A percentile compares a stretch with the other conserved stretches of the same genome.
Evolutionary conservation across 202 grass and related monocot species (phyloP).

Genomic region (Setaria viridis): DNA sequence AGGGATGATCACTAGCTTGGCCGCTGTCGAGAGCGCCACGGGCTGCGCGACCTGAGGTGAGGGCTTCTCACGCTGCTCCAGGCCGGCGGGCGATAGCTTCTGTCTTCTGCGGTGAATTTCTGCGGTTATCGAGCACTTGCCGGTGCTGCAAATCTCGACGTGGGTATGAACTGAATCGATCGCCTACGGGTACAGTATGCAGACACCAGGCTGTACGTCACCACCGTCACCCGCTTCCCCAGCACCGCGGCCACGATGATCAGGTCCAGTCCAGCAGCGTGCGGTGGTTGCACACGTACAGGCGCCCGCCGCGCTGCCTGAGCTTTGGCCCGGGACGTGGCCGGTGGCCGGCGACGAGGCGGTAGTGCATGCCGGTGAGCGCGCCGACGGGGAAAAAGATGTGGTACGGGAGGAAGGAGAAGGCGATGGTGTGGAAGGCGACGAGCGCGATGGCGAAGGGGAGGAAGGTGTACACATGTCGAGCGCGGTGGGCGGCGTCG

Average conservation of each 20-base stretch:
- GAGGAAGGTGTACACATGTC: slow-evolving; percentile 66
- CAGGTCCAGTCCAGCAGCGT: slow-evolving; percentile 71
- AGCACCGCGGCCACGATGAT: slow-evolving; percentile 47
- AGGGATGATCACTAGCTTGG: too few species aligned
- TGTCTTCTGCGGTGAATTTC: too few species aligned
- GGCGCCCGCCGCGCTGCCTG: neutral
- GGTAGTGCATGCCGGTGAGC: slow-evolving; percentile 52
- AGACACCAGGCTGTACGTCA: slow-evolving; percentile 60
- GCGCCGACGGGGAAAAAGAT: slow-evolving; percentile 40
- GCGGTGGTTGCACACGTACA: slow-evolving; percentile 70
- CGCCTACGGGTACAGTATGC: too few species aligned
- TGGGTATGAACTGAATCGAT: too few species aligned
- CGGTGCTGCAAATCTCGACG: too few species aligned
- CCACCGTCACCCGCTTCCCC: slow-evolving; percentile 44
- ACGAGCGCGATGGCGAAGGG: slow-evolving; percentile 54
- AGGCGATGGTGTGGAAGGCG: slow-evolving; percentile 38
- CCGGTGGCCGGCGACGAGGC: slow-evolving; percentile 41
- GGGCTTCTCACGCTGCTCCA: too few species aligned
- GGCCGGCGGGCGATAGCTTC: too few species aligned
- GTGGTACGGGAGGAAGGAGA: slow-evolving; percentile 50
- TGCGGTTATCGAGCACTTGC: too few species aligned
- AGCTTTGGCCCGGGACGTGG: neutral
- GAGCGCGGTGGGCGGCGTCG: slow-evolving; percentile 60
- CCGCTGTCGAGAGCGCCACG: too few species aligned
- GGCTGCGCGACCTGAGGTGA: too few species aligned